Evolutionary conservation across 116 monocot species (phyloP), one percentile per base, ranked within the genome.

Genomic region (Trichopus zeylanicus): DNA sequence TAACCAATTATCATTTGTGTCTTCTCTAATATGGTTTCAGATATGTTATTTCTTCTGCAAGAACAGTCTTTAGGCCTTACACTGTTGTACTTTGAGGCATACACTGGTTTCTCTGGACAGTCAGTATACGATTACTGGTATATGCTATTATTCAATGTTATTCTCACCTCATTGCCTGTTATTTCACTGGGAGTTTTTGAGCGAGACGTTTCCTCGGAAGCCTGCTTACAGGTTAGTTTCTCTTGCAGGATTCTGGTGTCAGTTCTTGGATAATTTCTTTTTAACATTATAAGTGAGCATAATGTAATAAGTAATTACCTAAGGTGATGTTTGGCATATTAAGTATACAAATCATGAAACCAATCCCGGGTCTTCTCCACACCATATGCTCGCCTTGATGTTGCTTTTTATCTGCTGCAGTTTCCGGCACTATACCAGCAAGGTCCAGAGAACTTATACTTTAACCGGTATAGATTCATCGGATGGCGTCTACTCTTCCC

Each of bases 21-120:
- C 13, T 55, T 13, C 7, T 56, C 21, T 18, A 20, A 42, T 16
- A 5, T 54, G 31, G 27, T 48, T 42, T 26, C 86, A 87, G 82
- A 75, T 87, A 22, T 87, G 86, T 62, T 87, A 87, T 67, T 87
- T 87, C 86, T 87, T 87, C 65, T 87, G 82, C 74, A 87, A 87
- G 69, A 87, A 87, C 48, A 87, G 25, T 78, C 82, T 26, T 87
- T 81, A 56, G 86, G 86, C 32, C 82, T 87, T 48, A 87, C 86
- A 31, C 60, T 87, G 61, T 87, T 87, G 68, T 87, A 87, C 64
- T 87, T 87, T 52, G 86, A 87, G 86, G 86, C 86, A 56, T 81
- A 66, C 46, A 70, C 82, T 16, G 78, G 67, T 16, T 87, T 87
- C 66, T 87, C 86, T 35, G 86, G 86, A 15, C 86, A 87, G 51